Evolutionary conservation across 495 filamentous ascomycete species (phyloP).

Genomic region (Aspergillus cavernicola): DNA sequence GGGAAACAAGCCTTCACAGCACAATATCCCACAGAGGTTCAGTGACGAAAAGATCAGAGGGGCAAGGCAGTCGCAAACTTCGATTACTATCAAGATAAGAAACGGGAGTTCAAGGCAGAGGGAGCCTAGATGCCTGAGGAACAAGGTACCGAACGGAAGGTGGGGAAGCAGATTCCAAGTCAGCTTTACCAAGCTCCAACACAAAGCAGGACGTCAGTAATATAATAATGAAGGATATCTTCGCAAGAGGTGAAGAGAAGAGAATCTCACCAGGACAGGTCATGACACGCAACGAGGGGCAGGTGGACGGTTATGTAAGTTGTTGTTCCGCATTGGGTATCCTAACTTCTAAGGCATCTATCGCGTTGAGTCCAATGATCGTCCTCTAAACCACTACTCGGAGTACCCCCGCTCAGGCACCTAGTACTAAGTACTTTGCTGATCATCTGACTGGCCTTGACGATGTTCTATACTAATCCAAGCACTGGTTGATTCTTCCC

Average conservation of each 20-base stretch:
- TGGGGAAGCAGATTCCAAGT: neutral
- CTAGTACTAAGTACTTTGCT: too few species aligned
- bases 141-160: constrained; percentile 1
- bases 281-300: constrained; percentile 13
- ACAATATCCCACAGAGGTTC: too few species aligned
- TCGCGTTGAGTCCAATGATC: neutral
- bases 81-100: neutral
- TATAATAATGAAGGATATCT: too few species aligned
- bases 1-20: too few species aligned
- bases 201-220: too few species aligned
- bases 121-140: neutral
- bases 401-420: too few species aligned
- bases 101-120: neutral
- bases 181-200: neutral
- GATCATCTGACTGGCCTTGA: too few species aligned
- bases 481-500: too few species aligned
- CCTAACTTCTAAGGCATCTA: constrained; percentile 1
- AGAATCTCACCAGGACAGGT: constrained; percentile 11
- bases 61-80: too few species aligned
- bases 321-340: constrained; percentile 1
- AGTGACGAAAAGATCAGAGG: too few species aligned
- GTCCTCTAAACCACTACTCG: too few species aligned
- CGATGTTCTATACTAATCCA: too few species aligned
- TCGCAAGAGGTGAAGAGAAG: neutral
- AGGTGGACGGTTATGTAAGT: constrained; percentile 14